phyloP scores from a whole-genome alignment of 148 eudicot species.

The Amaranthus hypochondriacus region DNA sequence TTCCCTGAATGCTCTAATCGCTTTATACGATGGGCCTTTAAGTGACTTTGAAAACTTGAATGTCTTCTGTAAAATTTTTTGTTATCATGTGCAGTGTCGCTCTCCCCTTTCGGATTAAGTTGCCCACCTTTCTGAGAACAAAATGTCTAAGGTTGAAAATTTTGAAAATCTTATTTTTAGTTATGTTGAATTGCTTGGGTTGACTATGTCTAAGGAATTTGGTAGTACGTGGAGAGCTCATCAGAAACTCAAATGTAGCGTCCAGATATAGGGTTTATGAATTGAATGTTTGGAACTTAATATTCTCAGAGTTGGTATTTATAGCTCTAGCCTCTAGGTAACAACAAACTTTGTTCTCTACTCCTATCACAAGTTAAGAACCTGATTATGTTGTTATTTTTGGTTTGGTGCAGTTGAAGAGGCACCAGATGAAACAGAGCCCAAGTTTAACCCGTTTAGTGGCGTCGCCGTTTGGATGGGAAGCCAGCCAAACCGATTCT shows the following conservation, averaged over 20 bases:
- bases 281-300: not conserved
- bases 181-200: not conserved
- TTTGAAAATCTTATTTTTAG: not conserved
- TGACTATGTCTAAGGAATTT: not conserved
- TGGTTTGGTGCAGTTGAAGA: constrained; percentile 41
- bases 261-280: not conserved
- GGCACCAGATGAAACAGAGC: constrained; percentile 54
- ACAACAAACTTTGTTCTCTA: not conserved
- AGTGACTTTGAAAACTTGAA: not conserved
- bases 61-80: not conserved
- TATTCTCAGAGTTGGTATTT: not conserved
- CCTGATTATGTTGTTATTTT: not conserved
- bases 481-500: constrained; percentile 49
- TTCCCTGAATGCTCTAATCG: not conserved
- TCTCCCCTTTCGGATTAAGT: not conserved
- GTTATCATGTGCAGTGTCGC: not conserved
- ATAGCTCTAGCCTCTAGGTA: not conserved
- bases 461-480: constrained; percentile 83
- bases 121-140: not conserved
- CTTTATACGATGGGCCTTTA: not conserved
- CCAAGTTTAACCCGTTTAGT: constrained; percentile 80
- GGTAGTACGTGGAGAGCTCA: not conserved
- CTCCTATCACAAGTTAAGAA: not conserved
- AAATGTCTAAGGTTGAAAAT: not conserved
- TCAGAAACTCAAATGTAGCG: not conserved